Evolutionary conservation across 2,329 filamentous ascomycete genomes (phyloP), one percentile per base, ranked within the genome.

Genomic region (Exophiala sp.): DNA sequence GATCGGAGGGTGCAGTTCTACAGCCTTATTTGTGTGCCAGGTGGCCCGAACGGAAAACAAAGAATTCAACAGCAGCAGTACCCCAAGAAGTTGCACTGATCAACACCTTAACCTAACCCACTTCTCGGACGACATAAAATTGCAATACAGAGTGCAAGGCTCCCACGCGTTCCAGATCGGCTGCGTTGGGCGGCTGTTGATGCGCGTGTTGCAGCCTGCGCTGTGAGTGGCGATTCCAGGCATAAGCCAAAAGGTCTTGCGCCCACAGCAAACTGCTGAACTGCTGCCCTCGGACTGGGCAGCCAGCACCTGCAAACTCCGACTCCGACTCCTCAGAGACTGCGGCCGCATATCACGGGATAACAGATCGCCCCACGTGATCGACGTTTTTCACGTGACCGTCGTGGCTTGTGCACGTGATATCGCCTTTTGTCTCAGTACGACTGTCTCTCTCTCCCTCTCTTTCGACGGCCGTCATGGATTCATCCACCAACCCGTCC

Each of bases 201-300:
- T 57, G 48, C 51, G 51, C n/a, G 50, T 50, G 10, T 10, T 27
- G 24, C 24, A 27, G 54, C 46, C 46, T 40, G 50, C 44, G 45
- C 47, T 57, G 50, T 54, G 54, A 57, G 54, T 54, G 54, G 54
- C 54, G 50, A 54, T 41, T 39, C 49, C 52, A 37, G 55, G 51
- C 52, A 48, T 51, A 53, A 50, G 49, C 50, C 49, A 48, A 46
- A 41, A 47, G 7, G n/a, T 19, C 30, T 34, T 40, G 24, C 29
- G 19, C 46, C 38, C 29, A 24, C n/a, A n/a, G n/a, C n/a, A n/a
- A n/a, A n/a, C n/a, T n/a, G n/a, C n/a, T n/a, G n/a, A n/a, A n/a
- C n/a, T n/a, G n/a, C n/a, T n/a, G n/a, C n/a, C n/a, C n/a, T n/a
- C n/a, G n/a, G n/a, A n/a, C n/a, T n/a, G n/a, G n/a, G n/a, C n/a